phyloP scores from a whole-genome alignment of 495 filamentous ascomycete genomes.

The Tuber indicum region DNA sequence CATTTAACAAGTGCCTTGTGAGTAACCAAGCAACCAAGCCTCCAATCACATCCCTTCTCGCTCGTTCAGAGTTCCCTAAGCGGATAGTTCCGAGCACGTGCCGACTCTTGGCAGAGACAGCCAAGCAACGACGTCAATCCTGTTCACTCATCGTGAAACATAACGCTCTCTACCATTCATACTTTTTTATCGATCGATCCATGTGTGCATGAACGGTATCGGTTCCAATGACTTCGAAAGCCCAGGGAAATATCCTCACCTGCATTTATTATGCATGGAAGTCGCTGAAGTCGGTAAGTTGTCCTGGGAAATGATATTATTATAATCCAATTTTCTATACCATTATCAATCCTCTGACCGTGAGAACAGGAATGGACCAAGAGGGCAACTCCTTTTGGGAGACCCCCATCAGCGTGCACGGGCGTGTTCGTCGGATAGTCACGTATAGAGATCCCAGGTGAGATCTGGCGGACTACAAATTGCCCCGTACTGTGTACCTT shows the following conservation, averaged over 20 bases:
- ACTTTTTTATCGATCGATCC: neutral
- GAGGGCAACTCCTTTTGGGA: slow-evolving; percentile 92
- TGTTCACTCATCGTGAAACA: neutral
- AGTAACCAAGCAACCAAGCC: neutral
- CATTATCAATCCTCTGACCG: slow-evolving; percentile 12
- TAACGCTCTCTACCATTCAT: neutral
- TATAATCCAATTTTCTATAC: neutral
- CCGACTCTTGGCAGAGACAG: neutral
- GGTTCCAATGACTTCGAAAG: slow-evolving; percentile 14
- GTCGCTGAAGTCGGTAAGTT: slow-evolving; percentile 59
- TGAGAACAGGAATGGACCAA: slow-evolving; percentile 66
- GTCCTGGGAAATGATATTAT: neutral
- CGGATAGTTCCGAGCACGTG: neutral
- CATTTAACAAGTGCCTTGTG: no score
- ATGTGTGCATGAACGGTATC: neutral
- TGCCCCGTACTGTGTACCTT: slow-evolving; percentile 14
- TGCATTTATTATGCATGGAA: slow-evolving; percentile 77
- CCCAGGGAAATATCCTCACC: slow-evolving; percentile 15
- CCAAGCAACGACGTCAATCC: neutral
- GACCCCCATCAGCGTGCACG: slow-evolving; percentile 61
- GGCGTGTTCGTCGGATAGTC: slow-evolving; percentile 60
- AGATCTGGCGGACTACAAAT: slow-evolving; percentile 34
- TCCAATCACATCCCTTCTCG: neutral
- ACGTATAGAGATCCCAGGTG: slow-evolving; percentile 43
- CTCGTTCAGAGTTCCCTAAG: neutral